Evolutionary conservation across 2,329 filamentous ascomycete genomes (phyloP).

Genomic region (Alternaria angustiovoidea): DNA sequence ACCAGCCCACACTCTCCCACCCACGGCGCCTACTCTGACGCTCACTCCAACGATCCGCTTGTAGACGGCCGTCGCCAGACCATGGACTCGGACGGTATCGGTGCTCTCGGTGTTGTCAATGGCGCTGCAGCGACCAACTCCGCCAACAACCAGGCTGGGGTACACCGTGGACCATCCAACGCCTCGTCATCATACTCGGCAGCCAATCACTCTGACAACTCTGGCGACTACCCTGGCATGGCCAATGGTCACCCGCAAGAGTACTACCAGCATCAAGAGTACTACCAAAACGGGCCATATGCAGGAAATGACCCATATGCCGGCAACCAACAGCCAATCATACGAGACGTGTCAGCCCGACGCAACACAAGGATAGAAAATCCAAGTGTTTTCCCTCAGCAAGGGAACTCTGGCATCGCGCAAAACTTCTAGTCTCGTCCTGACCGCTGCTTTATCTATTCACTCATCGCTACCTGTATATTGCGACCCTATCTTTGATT

Average conservation of each 20-base stretch:
- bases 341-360: conserved; percentile 89
- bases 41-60: conserved; percentile 73
- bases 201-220: conserved; percentile 73
- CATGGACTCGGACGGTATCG: conserved; percentile 80
- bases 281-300: conserved; percentile 65
- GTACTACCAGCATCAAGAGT: conserved; percentile 63
- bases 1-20: conserved; percentile 68
- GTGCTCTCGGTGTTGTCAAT: conserved; percentile 70
- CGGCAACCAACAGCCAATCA: conserved; percentile 74
- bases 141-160: conserved; percentile 68
- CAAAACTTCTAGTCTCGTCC: conserved; percentile 80
- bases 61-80: conserved; percentile 59
- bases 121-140: conserved; percentile 63
- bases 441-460: conserved; percentile 1
- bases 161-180: conserved; percentile 90
- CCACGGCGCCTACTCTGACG: conserved; percentile 70
- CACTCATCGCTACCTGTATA: conserved; percentile 27
- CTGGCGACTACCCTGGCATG: conserved; percentile 61
- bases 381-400: conserved; percentile 85
- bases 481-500: conserved; percentile 20
- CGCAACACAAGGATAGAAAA: conserved; percentile 96
- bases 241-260: conserved; percentile 57
- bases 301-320: conserved; percentile 63
- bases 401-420: conserved; percentile 89
- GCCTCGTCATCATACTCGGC: conserved; percentile 95